Evolutionary conservation across 2,329 filamentous ascomycete species (phyloP).

Genomic region (Fusarium sp.): DNA sequence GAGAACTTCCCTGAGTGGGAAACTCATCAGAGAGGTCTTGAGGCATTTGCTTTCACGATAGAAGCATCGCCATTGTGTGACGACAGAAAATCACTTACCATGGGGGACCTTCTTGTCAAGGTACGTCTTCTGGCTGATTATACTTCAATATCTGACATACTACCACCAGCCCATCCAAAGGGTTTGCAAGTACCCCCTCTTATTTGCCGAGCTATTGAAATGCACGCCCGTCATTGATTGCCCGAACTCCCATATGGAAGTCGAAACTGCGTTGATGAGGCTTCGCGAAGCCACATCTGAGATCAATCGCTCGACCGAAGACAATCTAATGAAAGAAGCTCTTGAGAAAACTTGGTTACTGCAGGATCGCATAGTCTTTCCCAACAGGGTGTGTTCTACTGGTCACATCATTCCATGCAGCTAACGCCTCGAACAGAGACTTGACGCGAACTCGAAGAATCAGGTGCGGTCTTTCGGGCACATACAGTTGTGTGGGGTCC

Average conservation of each 20-base stretch:
- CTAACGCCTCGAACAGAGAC: slow-evolving; percentile 50
- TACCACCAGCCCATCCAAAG: slow-evolving; percentile 82
- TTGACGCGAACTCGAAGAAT: slow-evolving; percentile 66
- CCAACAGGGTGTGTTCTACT: slow-evolving; percentile 68
- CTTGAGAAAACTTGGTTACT: slow-evolving; percentile 87
- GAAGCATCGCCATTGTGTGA: slow-evolving; percentile 71
- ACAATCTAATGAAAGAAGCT: slow-evolving; percentile 73
- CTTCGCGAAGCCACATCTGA: slow-evolving; percentile 80
- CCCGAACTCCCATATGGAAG: slow-evolving; percentile 81
- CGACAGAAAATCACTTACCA: slow-evolving; percentile 79
- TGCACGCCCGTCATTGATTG: slow-evolving; percentile 87
- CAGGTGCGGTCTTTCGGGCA: slow-evolving; percentile 85
- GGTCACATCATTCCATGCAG: not conserved
- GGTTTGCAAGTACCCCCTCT: slow-evolving; percentile 88
- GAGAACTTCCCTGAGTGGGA: slow-evolving; percentile 78
- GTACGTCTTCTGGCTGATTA: slow-evolving; percentile 55
- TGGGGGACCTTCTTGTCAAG: slow-evolving; percentile 91
- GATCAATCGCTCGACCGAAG: slow-evolving; percentile 87
- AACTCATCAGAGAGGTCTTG: slow-evolving; percentile 84
- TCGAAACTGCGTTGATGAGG: slow-evolving; percentile 77
- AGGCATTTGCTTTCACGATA: slow-evolving; percentile 81
- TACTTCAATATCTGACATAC: slow-evolving; percentile 2
- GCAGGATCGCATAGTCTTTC: slow-evolving; percentile 82
- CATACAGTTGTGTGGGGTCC: slow-evolving; percentile 81
- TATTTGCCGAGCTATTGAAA: slow-evolving; percentile 86